Evolutionary conservation across 2,329 filamentous ascomycete genomes (phyloP).

Genomic region (Lomentospora prolificans): DNA sequence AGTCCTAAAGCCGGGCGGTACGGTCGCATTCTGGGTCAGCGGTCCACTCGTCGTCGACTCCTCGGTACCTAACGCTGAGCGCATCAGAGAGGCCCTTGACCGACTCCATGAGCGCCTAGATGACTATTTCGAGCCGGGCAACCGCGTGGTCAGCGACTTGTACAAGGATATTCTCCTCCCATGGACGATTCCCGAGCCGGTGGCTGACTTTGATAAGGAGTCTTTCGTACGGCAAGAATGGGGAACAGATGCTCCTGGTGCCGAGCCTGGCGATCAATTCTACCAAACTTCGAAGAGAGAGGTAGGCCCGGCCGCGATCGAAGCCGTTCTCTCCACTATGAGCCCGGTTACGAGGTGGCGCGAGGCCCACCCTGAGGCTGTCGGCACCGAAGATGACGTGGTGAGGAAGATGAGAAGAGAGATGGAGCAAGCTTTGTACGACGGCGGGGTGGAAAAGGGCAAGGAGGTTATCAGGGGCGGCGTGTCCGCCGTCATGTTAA

Average conservation of each 20-base stretch:
- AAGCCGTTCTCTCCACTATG: conserved; percentile 22
- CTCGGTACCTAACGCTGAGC: conserved; percentile 26
- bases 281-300: not conserved
- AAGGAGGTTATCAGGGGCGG: conserved; percentile 17
- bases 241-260: conserved; percentile 12
- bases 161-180: conserved; percentile 37
- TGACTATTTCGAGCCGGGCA: conserved; percentile 31
- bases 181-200: conserved; percentile 29
- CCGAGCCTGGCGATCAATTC: not conserved
- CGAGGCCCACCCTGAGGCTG: conserved; percentile 28
- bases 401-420: conserved; percentile 17
- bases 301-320: conserved; percentile 13
- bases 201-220: conserved; percentile 26
- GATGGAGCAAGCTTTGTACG: conserved; percentile 17
- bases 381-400: conserved; percentile 25
- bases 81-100: conserved; percentile 30
- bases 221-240: conserved; percentile 33
- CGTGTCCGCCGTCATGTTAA: conserved; percentile 15
- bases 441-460: conserved; percentile 21
- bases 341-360: conserved; percentile 31
- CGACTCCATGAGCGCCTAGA: conserved; percentile 25
- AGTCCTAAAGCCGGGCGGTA: conserved; percentile 41
- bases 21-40: conserved; percentile 39
- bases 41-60: conserved; percentile 20
- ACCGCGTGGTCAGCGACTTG: conserved; percentile 24